These are phyloP conservation scores for Neoboletus brunneissimus DNA, from an alignment of 768 basidiomycete species.

Conservation along the genomic window DNA sequence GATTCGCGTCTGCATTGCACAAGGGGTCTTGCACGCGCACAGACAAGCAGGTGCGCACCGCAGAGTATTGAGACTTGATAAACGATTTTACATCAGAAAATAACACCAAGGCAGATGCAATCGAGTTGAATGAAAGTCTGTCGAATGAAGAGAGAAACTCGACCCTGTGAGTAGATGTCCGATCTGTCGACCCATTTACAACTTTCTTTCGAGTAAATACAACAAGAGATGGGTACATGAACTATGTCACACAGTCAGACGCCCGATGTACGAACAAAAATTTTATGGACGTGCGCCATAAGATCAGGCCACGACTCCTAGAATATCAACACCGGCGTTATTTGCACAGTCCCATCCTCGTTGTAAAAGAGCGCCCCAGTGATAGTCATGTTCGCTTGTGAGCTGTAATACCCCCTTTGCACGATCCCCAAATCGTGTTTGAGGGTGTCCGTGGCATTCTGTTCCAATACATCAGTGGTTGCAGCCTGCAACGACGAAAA, in stretches of 20 bases:
- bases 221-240: no score
- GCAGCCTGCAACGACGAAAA: not conserved
- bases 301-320: slow-evolving; percentile 10
- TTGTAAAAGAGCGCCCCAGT: slow-evolving; percentile 10
- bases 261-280: not conserved
- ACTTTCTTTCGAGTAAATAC: not conserved
- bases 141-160: not conserved
- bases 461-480: not conserved
- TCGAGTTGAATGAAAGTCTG: not conserved
- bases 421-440: not conserved
- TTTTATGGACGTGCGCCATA: slow-evolving; percentile 5
- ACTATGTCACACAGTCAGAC: not conserved
- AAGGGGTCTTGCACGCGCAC: no score
- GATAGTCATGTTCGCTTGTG: not conserved
- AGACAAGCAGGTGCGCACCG: no score
- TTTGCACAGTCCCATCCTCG: not conserved
- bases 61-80: not conserved
- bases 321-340: not conserved
- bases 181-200: not conserved
- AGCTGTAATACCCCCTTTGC: not conserved
- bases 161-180: not conserved
- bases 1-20: not conserved
- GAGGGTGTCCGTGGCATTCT: slow-evolving; percentile 1
- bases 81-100: no score
- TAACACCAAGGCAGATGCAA: not conserved